Base-by-base conservation (phyloP, 2,329 filamentous ascomycete genomes). In the Pseudonectria buxi region DNA sequence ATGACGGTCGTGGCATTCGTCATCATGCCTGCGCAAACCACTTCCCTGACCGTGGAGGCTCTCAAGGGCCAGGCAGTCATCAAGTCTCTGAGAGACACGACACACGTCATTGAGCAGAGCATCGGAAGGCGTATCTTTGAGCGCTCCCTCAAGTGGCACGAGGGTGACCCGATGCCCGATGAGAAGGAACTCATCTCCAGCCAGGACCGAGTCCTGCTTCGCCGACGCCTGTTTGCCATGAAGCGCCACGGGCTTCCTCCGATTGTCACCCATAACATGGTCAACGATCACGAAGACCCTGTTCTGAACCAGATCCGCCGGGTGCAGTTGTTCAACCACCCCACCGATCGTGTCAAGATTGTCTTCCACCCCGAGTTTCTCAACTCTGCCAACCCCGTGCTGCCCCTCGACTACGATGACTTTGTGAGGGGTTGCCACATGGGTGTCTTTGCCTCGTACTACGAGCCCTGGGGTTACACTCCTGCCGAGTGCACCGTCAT, bases 401-500 rank as follows among this genome's bases (percentile, higher is more conserved):
- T 98, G 24, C 89, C 92, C 13, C 74, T 98, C 56, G 92, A 96
- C 65, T 96, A 98, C 55, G 92, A 98, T 55, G 92, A 98, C 61
- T 98, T 98, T 57, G 92, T 98, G 29, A 86, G 92, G 36, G 92
- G 92, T 46, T 96, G 90, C 27, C 90, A 98, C 63, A 68, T 98
- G 56, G 92, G 92, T 53, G 80, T 98, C 38, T 98, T 98, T 66
- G 75, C 90, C 15, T 96, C 92, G 3, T 96, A 96, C 75, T 98
- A 98, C 62, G 92, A 98, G 67, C 92, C 92, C 7, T 98, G 92
- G 92, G 92, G 92, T 30, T 98, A 98, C 65, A 98, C 92, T 3
- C 92, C 90, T 0, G 90, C 92, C 34, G 92, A 96, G 63, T 98
- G 92, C 64, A 96, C 92, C 0, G 92, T 96, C 44, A 96, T 96